Percentiles rank a stretch among this genome's conserved stretches.
phyloP scores from a whole-genome alignment of 2,329 filamentous ascomycete genomes.

The Leptographium wingfieldii region DNA sequence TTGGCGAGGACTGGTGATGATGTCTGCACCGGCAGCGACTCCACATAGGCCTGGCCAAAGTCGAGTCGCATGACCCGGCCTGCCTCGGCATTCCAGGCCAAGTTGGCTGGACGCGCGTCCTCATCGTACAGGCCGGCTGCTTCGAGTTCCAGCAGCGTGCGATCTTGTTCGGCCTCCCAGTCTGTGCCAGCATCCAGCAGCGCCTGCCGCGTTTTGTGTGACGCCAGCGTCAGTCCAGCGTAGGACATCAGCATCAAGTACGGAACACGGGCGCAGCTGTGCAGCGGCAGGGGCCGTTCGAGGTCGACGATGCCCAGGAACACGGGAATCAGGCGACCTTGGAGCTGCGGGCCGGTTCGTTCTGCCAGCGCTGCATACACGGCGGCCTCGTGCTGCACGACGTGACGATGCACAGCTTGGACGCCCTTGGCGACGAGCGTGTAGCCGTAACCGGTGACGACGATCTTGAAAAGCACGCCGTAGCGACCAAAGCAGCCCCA shows the following conservation, averaged over 20 bases:
- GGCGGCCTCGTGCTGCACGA: not conserved
- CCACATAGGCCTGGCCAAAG: slow-evolving; percentile 1
- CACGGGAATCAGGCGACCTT: slow-evolving; percentile 9
- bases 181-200: not conserved
- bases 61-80: slow-evolving; percentile 5
- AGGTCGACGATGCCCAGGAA: slow-evolving; percentile 9
- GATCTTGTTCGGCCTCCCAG: not conserved
- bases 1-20: too few relatives aligned
- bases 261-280: not conserved
- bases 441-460: slow-evolving; percentile 9
- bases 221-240: not conserved
- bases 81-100: slow-evolving; percentile 4
- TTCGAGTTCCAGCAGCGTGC: not conserved
- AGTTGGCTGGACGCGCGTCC: not conserved
- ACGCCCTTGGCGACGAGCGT: slow-evolving; percentile 10
- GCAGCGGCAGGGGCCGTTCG: not conserved
- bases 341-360: not conserved
- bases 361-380: slow-evolving; percentile 3
- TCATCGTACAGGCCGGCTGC: slow-evolving; percentile 1
- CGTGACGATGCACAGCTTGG: not conserved
- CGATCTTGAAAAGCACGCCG: slow-evolving; percentile 8
- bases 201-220: not conserved
- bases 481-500: not conserved
- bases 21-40: too few relatives aligned
- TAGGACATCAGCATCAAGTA: slow-evolving; percentile 11